Evolutionary conservation across 2,329 filamentous ascomycete genomes (phyloP).

Genomic region (Dichotomopilus funicola): DNA sequence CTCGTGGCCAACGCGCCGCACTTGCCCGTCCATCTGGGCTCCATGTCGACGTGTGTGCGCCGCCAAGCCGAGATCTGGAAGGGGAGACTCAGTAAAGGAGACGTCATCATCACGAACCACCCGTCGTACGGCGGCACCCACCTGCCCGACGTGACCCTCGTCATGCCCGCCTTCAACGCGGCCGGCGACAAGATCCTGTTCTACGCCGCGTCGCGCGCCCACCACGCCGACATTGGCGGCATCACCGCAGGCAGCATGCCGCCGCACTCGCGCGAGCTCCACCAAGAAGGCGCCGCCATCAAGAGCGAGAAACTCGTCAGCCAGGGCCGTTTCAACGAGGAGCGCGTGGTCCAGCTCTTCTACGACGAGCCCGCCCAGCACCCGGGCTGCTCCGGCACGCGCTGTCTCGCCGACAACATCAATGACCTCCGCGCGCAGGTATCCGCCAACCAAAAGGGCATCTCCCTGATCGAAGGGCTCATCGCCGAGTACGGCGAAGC

Average conservation of each 20-base stretch:
- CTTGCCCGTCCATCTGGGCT: slow-evolving; percentile 73
- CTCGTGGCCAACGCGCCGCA: slow-evolving; percentile 76
- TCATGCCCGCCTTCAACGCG: slow-evolving; percentile 68
- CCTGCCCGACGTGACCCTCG: slow-evolving; percentile 73
- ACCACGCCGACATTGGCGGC: slow-evolving; percentile 80
- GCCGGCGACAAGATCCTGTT: slow-evolving; percentile 66
- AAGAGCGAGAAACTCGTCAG: slow-evolving; percentile 66
- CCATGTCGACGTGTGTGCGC: slow-evolving; percentile 77
- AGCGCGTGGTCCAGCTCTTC: slow-evolving; percentile 64
- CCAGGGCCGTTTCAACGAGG: slow-evolving; percentile 71
- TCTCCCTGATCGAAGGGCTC: slow-evolving; percentile 65
- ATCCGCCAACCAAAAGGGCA: slow-evolving; percentile 80
- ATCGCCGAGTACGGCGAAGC: slow-evolving; percentile 73
- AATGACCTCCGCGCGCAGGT: slow-evolving; percentile 84
- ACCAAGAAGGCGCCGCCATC: slow-evolving; percentile 59
- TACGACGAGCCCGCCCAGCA: slow-evolving; percentile 67
- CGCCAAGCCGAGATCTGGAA: slow-evolving; percentile 77
- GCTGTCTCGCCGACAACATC: slow-evolving; percentile 75
- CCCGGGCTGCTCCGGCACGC: slow-evolving; percentile 69
- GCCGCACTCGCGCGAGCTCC: slow-evolving; percentile 60
- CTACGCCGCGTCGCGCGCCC: slow-evolving; percentile 72
- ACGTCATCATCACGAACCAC: slow-evolving; percentile 79
- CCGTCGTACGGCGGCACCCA: slow-evolving; percentile 81
- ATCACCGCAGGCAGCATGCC: slow-evolving; percentile 81
- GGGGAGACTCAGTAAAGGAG: slow-evolving; percentile 68